phyloP scores from a whole-genome alignment of 306 rosid genomes.

The Quercus cerris region DNA sequence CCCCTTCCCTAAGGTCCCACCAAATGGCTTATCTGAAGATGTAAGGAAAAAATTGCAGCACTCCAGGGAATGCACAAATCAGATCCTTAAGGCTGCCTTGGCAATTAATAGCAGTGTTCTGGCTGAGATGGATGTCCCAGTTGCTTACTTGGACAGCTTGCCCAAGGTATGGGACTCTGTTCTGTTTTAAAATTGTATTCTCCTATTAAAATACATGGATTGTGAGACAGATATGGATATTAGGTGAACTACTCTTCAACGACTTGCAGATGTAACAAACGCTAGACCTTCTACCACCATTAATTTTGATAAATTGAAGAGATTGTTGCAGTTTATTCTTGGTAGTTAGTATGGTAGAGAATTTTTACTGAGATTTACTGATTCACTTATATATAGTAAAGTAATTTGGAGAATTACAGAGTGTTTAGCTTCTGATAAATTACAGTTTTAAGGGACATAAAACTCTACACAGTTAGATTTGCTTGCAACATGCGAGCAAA shows the following conservation, averaged over 20 bases:
- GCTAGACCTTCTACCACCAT: background rate
- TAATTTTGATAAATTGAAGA: background rate
- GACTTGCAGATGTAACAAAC: background rate
- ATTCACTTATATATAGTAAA: background rate
- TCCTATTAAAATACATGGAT: background rate
- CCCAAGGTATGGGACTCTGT: slow-evolving; percentile 34
- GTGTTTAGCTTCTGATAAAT: background rate
- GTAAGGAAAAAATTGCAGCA: slow-evolving; percentile 42
- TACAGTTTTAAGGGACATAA: background rate
- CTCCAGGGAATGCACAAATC: slow-evolving; percentile 38
- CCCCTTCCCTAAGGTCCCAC: slow-evolving; percentile 46
- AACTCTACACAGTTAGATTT: background rate
- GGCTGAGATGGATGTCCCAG: slow-evolving; percentile 44
- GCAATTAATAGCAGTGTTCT: slow-evolving; percentile 40
- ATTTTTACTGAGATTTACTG: background rate
- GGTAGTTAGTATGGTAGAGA: background rate
- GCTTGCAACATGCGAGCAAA: background rate
- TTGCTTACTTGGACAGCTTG: slow-evolving; percentile 32
- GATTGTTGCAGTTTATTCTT: background rate
- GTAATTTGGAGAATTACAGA: background rate
- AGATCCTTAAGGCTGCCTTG: slow-evolving; percentile 55
- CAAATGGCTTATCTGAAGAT: slow-evolving; percentile 33
- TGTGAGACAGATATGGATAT: background rate
- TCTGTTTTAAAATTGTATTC: background rate
- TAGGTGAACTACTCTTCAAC: background rate